phyloP scores from a whole-genome alignment of 2,329 filamentous ascomycete species.

The Bimuria novae-zelandiae region DNA sequence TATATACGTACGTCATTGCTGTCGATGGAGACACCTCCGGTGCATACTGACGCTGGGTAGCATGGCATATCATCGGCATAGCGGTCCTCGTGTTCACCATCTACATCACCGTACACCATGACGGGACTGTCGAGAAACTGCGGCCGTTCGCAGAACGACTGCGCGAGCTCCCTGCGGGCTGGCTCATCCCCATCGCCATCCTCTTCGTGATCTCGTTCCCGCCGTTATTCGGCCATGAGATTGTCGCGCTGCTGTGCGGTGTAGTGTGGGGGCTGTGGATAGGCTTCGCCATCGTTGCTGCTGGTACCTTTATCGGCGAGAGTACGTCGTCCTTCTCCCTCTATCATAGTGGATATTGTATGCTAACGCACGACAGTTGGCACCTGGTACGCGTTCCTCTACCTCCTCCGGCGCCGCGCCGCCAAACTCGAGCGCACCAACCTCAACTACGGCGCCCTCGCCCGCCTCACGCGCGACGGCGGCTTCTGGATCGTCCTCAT shows the following conservation, averaged over 20 bases:
- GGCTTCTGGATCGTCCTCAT: constrained; percentile 42
- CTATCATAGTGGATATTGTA: neutral
- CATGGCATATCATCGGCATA: constrained; percentile 40
- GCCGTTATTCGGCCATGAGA: constrained; percentile 41
- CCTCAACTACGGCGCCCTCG: constrained; percentile 43
- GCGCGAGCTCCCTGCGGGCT: constrained; percentile 41
- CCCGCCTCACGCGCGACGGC: constrained; percentile 40
- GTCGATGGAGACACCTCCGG: neutral
- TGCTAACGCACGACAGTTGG: constrained; percentile 28
- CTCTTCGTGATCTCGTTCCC: constrained; percentile 43
- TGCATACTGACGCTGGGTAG: constrained; percentile 19
- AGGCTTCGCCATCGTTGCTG: constrained; percentile 40
- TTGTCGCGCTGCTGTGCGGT: constrained; percentile 41
- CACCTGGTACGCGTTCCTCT: constrained; percentile 44
- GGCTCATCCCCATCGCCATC: constrained; percentile 41
- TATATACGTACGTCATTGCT: constrained; percentile 37
- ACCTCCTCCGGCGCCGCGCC: constrained; percentile 36
- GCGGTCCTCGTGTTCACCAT: constrained; percentile 32
- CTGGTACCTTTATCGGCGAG: constrained; percentile 43
- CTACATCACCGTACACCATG: constrained; percentile 35
- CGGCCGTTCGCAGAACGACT: constrained; percentile 42
- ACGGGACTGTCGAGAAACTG: constrained; percentile 39
- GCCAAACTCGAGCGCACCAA: constrained; percentile 41
- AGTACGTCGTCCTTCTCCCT: constrained; percentile 19
- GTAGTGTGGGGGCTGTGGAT: constrained; percentile 43